Base-by-base conservation (phyloP, 345 rosid genomes). In the Moricandia arvensis region DNA sequence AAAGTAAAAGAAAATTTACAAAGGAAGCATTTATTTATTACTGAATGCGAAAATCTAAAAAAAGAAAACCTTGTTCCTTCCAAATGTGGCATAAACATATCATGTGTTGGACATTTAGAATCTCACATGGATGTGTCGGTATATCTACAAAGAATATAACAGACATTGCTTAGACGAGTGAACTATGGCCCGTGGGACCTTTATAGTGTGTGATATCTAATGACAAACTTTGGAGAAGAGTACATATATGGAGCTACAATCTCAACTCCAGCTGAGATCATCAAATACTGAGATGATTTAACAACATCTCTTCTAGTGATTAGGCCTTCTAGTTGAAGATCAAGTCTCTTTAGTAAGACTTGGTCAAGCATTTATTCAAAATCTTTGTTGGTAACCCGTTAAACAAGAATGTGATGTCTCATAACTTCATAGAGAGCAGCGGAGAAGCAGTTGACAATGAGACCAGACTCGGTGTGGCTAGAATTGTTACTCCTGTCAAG, bases 391-490 rank as follows among this genome's bases (percentile, higher is more conserved):
- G 24, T 21, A 21, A 21, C 24, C 24, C 86, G 84, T 7, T 70
- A 80, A 37, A 79, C 82, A 65, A 91, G 71, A 61, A 90, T 78
- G 66, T 88, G 96, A 55, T 81, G 45, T 71, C 86, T 87, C 71
- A 88, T 85, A 1, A 90, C 66, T 68, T 78, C 86, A 7, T 83
- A 88, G 5, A 91, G 8, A 91, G 85, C 57, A 82, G 58, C 2
- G 84, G 83, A 1, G 87, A 84, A 59, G 90, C 26, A 61, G 90
- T 79, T 29, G 87, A 80, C 6, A 88, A 66, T 18, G 86, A 78
- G 0, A 71, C 74, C 8, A 91, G 84, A 11, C 86, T 85, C 13
- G 79, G 80, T 8, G 97, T 93, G 15, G 90, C 83, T 55, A 90
- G 85, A 53, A 90, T 82, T 2, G 96, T 91, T 9, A 85, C 84